phyloP scores from a whole-genome alignment of 2,329 filamentous ascomycete species.

The Grosmannia huntii region DNA sequence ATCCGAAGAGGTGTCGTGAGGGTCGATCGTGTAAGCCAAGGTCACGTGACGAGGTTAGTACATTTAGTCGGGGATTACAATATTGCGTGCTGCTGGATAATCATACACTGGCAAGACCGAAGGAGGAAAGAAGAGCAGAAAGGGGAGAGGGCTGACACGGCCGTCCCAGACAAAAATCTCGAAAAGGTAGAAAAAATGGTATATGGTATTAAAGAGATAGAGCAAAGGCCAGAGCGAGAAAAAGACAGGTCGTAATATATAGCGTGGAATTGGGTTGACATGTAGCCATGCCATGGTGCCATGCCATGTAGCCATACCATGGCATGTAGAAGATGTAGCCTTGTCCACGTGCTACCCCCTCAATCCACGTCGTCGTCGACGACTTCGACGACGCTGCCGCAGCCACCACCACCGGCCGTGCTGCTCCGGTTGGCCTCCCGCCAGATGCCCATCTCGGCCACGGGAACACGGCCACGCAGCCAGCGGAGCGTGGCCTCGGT shows the following conservation, averaged over 20 bases:
- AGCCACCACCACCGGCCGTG: constrained; percentile 5
- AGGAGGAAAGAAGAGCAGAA: neutral
- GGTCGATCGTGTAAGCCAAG: neutral
- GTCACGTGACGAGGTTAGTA: neutral
- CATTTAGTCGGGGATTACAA: neutral
- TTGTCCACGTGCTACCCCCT: neutral
- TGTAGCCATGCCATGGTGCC: too few relatives aligned
- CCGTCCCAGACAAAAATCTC: neutral
- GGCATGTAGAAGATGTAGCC: too few relatives aligned
- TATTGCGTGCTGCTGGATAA: neutral
- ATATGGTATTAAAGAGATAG: neutral
- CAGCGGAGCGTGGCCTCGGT: constrained; percentile 75
- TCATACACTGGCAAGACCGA: neutral
- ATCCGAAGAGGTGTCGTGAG: neutral
- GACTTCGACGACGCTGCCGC: neutral
- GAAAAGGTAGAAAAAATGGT: neutral
- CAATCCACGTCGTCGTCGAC: neutral
- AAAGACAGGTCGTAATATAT: neutral
- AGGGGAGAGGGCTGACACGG: neutral
- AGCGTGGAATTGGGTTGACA: too few relatives aligned
- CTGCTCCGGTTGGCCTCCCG: constrained; percentile 21
- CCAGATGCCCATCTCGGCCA: constrained; percentile 46
- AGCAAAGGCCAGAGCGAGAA: neutral
- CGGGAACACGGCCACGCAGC: constrained; percentile 63
- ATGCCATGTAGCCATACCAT: too few relatives aligned